A percentile compares a stretch with the other conserved stretches of the same genome.
These are phyloP conservation scores for Peronospora destructor DNA, from an alignment of 352 stramenopile genomes.

Conservation along the genomic window DNA sequence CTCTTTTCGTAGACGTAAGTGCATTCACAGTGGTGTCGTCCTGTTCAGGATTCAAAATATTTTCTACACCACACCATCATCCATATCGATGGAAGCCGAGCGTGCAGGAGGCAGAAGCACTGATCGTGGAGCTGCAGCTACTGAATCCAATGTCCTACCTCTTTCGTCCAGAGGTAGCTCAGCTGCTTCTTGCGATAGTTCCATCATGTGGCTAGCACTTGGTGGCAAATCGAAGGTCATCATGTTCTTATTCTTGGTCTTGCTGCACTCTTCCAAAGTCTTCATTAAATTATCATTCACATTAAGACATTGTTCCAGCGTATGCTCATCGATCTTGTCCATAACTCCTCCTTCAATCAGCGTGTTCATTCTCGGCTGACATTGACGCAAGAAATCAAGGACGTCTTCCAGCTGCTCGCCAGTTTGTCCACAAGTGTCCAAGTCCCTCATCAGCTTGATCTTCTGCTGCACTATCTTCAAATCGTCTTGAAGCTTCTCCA, in stretches of 20 bases:
- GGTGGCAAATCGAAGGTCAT: constrained; percentile 61
- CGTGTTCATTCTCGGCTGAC: constrained; percentile 82
- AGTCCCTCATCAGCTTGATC: constrained; percentile 42
- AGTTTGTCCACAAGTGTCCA: constrained; percentile 26
- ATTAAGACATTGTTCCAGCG: constrained; percentile 76
- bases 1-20: neutral
- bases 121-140: constrained; percentile 5
- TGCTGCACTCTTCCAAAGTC: constrained; percentile 51
- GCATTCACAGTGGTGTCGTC: constrained; percentile 15
- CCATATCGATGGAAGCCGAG: constrained; percentile 32
- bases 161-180: constrained; percentile 31
- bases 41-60: constrained; percentile 46
- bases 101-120: constrained; percentile 8
- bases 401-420: constrained; percentile 57
- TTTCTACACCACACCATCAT: constrained; percentile 38
- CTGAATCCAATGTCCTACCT: constrained; percentile 8
- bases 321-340: constrained; percentile 78
- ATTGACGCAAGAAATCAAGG: constrained; percentile 78
- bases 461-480: constrained; percentile 69
- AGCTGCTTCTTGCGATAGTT: constrained; percentile 19
- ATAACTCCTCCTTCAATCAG: constrained; percentile 81
- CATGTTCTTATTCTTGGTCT: constrained; percentile 29
- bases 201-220: constrained; percentile 19
- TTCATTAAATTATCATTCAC: constrained; percentile 83
- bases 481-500: constrained; percentile 65